phyloP scores from a whole-genome alignment of 108 stramenopile species.

The Pseudonitzschia delicatissima region DNA sequence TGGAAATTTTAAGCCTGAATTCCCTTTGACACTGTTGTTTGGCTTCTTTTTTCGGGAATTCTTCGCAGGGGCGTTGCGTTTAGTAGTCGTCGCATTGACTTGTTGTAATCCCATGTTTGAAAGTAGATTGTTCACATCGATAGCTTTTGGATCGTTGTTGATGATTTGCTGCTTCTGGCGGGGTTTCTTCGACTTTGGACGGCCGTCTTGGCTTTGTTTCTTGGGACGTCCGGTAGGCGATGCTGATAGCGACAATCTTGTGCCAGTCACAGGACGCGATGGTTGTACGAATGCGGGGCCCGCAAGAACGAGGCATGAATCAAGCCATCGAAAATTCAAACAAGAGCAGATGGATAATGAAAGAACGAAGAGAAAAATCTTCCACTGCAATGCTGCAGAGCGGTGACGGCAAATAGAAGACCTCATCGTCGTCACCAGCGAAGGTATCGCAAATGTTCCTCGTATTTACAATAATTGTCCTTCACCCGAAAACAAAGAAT shows the following conservation, averaged over 20 bases:
- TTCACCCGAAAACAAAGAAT: no score
- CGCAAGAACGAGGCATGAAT: not conserved
- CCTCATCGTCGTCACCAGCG: no score
- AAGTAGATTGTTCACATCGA: conserved; percentile 5
- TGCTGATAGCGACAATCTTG: not conserved
- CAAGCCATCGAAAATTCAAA: not conserved
- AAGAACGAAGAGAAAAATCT: no score
- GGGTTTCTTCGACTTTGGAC: no score
- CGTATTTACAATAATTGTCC: no score
- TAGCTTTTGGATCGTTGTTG: not conserved
- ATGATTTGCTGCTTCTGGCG: not conserved
- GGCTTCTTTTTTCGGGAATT: not conserved
- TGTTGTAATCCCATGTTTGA: conserved; percentile 5
- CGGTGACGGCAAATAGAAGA: no score
- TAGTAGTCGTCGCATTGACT: conserved; percentile 1
- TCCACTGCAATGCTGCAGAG: no score
- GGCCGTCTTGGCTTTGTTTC: not conserved
- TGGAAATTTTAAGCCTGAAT: not conserved
- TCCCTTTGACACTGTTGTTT: not conserved
- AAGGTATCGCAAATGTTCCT: no score
- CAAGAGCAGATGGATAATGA: not conserved
- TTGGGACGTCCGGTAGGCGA: not conserved
- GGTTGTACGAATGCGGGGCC: not conserved
- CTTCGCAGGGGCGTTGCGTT: not conserved
- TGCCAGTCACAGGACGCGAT: not conserved